phyloP scores from a whole-genome alignment of 1,284 basidiomycete species.

The Termitomyces sp. region DNA sequence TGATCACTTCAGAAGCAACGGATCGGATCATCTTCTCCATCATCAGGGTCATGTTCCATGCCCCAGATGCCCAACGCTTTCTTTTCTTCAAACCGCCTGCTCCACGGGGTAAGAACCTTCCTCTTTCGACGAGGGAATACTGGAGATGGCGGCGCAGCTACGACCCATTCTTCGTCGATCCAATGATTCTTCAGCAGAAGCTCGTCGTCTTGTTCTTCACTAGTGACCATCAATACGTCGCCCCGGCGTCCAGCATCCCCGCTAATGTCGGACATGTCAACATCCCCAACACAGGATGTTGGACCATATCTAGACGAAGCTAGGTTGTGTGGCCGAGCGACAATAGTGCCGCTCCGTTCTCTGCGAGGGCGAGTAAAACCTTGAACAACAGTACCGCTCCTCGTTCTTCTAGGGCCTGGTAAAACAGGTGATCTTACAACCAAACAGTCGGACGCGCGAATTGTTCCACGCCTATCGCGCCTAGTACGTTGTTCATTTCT shows the following conservation, averaged over 20 bases:
- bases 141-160: conserved; percentile 30
- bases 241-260: background rate
- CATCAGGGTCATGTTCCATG: conserved; percentile 16
- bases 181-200: conserved; percentile 17
- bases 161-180: conserved; percentile 25
- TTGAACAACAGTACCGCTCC: conserved; percentile 34
- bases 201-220: conserved; percentile 13
- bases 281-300: conserved; percentile 3
- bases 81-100: conserved; percentile 10
- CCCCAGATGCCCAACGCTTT: conserved; percentile 11
- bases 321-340: conserved; percentile 9
- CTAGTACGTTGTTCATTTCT: conserved; percentile 17
- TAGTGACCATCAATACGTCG: conserved; percentile 2
- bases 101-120: conserved; percentile 10
- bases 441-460: conserved; percentile 40
- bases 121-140: conserved; percentile 18
- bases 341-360: conserved; percentile 20
- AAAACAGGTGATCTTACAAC: conserved; percentile 7
- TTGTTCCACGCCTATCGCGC: conserved; percentile 42
- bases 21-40: conserved; percentile 17
- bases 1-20: conserved; percentile 14
- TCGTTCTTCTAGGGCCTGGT: conserved; percentile 27
- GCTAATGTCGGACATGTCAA: conserved; percentile 7
- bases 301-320: background rate
- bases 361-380: conserved; percentile 17